Evolutionary conservation across 2,329 filamentous ascomycete genomes (phyloP), one percentile per base, ranked within the genome.

Genomic region (Fusarium solani-melongenae): DNA sequence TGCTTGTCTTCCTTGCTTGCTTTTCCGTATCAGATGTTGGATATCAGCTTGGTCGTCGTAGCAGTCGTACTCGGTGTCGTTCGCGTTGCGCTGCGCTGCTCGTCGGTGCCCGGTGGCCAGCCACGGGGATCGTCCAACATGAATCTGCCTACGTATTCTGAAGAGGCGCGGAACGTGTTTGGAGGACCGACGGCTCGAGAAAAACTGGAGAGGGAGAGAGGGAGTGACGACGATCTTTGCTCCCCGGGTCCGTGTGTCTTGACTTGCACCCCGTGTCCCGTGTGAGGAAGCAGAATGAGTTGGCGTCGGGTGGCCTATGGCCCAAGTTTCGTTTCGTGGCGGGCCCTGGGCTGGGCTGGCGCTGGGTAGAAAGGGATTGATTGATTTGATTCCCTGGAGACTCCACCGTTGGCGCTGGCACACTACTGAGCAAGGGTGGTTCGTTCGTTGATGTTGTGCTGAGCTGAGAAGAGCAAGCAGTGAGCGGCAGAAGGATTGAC

Each of bases 241-340:
- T 73, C 66, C 61, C 14, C 14, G 12, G n/a, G 61, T 64, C 36
- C 29, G 70, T 67, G 71, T 62, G 46, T 51, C 46, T 31, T 31
- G 44, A 17, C 24, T 29, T 46, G 41, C 46, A n/a, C 46, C 46
- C 46, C 46, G 46, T 51, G 46, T 51, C 27, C 64, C 46, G 46
- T 46, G 58, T 66, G 65, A 56, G 55, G 62, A 49, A 57, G 61
- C 61, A 61, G 65, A 69, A 65, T 64, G 24, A 66, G 67, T 20
- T 62, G 60, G 66, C 53, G 58, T 67, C 39, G 57, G 60, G 20
- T 29, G 33, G 61, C 69, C 49, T 69, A 71, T 69, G 73, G 73
- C 49, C 75, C 67, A 77, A 76, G 75, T 76, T 77, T 76, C 71
- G 73, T 77, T 77, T 77, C 69, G 67, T 67, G 49, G 64, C 67